phyloP scores from a whole-genome alignment of 345 rosid species.

The Moricandia arvensis region DNA sequence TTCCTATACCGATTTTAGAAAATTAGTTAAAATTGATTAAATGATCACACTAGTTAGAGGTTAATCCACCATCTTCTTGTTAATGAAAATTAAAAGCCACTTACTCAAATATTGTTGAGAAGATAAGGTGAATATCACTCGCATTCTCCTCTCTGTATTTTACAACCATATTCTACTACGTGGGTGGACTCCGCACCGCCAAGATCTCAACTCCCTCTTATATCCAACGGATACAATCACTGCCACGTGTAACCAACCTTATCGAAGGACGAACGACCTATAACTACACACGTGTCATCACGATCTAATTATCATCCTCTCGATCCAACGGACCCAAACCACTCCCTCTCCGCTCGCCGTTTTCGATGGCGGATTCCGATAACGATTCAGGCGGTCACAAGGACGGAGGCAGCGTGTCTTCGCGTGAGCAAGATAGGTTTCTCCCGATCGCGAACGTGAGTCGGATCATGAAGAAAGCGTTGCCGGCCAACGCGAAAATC shows the following conservation, averaged over 20 bases:
- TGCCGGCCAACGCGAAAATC: slow-evolving; percentile 73
- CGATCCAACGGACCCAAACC: slow-evolving; percentile 58
- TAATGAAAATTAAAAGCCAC: neutral
- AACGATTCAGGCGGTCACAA: slow-evolving; percentile 61
- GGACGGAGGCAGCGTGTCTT: slow-evolving; percentile 44
- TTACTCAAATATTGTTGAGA: neutral
- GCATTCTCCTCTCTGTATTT: neutral
- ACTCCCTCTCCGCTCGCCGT: slow-evolving; percentile 4
- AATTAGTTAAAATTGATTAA: no score
- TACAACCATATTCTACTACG: neutral
- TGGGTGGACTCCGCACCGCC: slow-evolving; percentile 10
- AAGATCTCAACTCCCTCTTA: slow-evolving; percentile 16
- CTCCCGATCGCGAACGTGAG: slow-evolving; percentile 74
- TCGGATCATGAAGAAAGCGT: slow-evolving; percentile 72
- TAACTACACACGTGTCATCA: slow-evolving; percentile 48
- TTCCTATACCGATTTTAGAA: no score
- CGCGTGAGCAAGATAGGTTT: slow-evolving; percentile 62
- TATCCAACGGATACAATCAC: slow-evolving; percentile 29
- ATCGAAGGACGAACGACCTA: slow-evolving; percentile 54
- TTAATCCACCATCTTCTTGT: neutral
- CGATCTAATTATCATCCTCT: slow-evolving; percentile 46
- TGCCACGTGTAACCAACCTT: slow-evolving; percentile 42
- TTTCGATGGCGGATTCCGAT: slow-evolving; percentile 63
- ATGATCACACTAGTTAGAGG: neutral
- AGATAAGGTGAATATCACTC: neutral